Evolutionary conservation across 345 rosid genomes (phyloP), one percentile per base, ranked within the genome.

Genomic region (Salix exigua): DNA sequence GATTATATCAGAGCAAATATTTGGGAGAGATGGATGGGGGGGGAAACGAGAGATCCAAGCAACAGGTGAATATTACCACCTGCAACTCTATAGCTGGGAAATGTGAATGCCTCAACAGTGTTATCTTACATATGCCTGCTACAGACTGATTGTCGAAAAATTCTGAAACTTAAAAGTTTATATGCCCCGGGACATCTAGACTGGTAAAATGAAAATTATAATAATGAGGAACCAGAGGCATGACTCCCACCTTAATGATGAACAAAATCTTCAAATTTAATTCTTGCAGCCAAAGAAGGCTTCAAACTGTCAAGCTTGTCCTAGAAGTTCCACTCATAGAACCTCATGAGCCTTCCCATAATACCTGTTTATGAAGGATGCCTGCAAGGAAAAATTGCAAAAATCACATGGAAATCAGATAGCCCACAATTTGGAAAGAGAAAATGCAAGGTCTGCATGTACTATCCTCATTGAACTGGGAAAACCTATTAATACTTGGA

Each of bases 261-360:
- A 31, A 33, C 69, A 53, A 60, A 53, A 53, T 38, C 51, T 66
- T 72, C 30, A 61, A 26, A 51, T 66, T 26, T 26, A 28, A 37
- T 12, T 31, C 6, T 65, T 44, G 69, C 26, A n/a, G 38, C 48
- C 46, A 11, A 63, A 70, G 17, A 30, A 63, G 7, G 25, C 31
- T 33, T 2, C 18, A 16, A n/a, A 40, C 18, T 2, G 64, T 14
- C 51, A 33, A 12, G 6, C 30, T 46, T 33, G 17, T n/a, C 40
- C 48, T 61, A 0, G 28, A 8, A 4, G 16, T 17, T n/a, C 19
- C 8, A 14, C 70, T 88, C 81, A 96, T 53, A 95, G 88, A 76
- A 93, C 80, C 81, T 91, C 86, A 10, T 91, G 91, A 13, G 99
- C 99, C 82, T 89, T 93, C 46, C 99, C 90, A 13, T 93, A 96